Conservation (phyloP, 345 rosid species). For the Iberis pinnata region DNA sequence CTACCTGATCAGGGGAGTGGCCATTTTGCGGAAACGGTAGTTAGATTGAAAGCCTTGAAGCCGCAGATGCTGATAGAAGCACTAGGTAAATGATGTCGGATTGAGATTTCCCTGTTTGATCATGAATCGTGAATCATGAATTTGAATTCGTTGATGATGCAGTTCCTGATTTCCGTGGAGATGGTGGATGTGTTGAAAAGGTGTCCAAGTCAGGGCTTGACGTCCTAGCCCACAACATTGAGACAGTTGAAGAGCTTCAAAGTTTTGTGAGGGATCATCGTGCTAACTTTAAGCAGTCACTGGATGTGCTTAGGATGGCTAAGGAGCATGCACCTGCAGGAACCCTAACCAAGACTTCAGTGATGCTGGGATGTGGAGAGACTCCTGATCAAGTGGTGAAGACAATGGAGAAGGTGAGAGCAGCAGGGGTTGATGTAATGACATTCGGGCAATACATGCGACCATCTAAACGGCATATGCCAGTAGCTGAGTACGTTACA, state of each 20-base stretch:
- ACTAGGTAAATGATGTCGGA: conserved; percentile 45
- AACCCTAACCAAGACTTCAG: conserved; percentile 84
- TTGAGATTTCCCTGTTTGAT: not conserved
- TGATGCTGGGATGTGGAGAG: conserved; percentile 98
- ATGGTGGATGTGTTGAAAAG: conserved; percentile 65
- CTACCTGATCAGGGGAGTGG: conserved; percentile 80
- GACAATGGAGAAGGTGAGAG: conserved; percentile 93
- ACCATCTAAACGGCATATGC: conserved; percentile 97
- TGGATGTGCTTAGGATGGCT: conserved; percentile 84
- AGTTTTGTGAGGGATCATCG: conserved; percentile 79
- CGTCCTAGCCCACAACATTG: conserved; percentile 94
- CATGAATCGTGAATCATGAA: not conserved
- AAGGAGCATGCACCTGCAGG: conserved; percentile 68
- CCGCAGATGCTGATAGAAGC: conserved; percentile 89
- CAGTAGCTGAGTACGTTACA: conserved; percentile 83
- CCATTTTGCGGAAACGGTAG: conserved; percentile 72
- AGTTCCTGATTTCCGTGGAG: conserved; percentile 99
- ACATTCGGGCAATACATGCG: conserved; percentile 99
- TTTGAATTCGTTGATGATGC: conserved; percentile 1
- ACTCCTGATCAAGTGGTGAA: conserved; percentile 88
- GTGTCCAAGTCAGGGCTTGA: conserved; percentile 83
- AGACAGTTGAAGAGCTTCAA: conserved; percentile 97
- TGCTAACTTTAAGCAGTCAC: conserved; percentile 92
- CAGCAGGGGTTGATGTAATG: conserved; percentile 97
- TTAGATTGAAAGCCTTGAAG: conserved; percentile 72